Conservation (phyloP, 2,329 filamentous ascomycete species). For the Diplodia sapinea region DNA sequence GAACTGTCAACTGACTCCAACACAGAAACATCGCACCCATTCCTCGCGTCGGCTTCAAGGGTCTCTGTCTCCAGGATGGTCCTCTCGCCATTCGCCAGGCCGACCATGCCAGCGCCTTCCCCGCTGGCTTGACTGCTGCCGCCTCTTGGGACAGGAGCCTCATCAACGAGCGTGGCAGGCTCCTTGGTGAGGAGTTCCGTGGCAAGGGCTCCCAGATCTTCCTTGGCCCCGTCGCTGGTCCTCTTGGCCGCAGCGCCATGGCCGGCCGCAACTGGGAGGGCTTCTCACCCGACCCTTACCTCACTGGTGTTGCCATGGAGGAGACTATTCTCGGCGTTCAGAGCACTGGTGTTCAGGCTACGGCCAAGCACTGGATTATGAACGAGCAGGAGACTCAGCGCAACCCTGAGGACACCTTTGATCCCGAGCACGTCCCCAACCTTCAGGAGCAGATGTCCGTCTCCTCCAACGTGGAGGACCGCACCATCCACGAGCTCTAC, state of each 20-base stretch:
- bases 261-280: conserved; percentile 59
- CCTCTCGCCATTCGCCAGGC: conserved; percentile 40
- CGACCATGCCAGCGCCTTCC: conserved; percentile 45
- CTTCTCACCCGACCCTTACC: conserved; percentile 57
- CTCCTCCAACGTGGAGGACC: conserved; percentile 70
- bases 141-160: conserved; percentile 50
- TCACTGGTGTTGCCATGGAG: conserved; percentile 51
- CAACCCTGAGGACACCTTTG: conserved; percentile 62
- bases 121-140: conserved; percentile 46
- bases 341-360: conserved; percentile 51
- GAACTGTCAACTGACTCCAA: background rate
- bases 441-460: conserved; percentile 40
- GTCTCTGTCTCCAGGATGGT: conserved; percentile 51
- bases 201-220: conserved; percentile 50
- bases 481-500: conserved; percentile 77
- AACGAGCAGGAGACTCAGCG: conserved; percentile 71
- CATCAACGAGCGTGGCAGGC: conserved; percentile 41
- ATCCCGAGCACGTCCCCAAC: conserved; percentile 41
- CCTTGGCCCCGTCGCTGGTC: conserved; percentile 53
- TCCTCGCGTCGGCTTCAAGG: conserved; percentile 47
- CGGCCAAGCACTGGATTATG: conserved; percentile 57
- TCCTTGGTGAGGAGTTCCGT: conserved; percentile 43
- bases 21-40: conserved; percentile 44
- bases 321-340: conserved; percentile 55
- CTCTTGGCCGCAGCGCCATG: conserved; percentile 50